These are phyloP conservation scores for Capsicum chinense DNA, from an alignment of 257 asterid species.

Conservation along the genomic window DNA sequence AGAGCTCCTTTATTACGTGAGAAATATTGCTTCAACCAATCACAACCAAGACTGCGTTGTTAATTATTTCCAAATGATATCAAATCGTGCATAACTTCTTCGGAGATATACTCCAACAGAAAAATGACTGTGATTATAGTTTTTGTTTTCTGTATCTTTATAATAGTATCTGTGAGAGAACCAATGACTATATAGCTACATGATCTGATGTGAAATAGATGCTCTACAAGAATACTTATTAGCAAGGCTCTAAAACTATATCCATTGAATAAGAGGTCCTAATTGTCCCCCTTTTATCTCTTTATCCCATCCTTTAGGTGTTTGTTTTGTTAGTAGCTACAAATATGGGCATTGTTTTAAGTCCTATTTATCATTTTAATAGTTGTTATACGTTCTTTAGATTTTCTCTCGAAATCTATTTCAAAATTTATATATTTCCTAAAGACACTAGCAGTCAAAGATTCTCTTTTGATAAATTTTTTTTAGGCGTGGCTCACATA, in stretches of 20 bases:
- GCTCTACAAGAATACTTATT: not conserved
- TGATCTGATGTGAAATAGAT: not conserved
- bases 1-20: not conserved
- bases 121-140: not conserved
- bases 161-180: not conserved
- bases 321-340: not conserved
- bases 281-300: not conserved
- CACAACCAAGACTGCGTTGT: not conserved
- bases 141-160: not conserved
- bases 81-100: not conserved
- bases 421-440: not conserved
- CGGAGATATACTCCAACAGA: not conserved
- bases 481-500: conserved; percentile 81
- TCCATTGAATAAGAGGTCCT: not conserved
- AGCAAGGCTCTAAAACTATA: not conserved
- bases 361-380: not conserved
- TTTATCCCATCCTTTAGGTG: not conserved
- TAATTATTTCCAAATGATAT: not conserved
- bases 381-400: not conserved
- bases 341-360: not conserved
- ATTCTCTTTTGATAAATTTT: not conserved
- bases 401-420: not conserved
- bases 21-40: not conserved
- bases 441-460: not conserved
- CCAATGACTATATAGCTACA: not conserved